Percentiles rank a stretch among this genome's conserved stretches.
Evolutionary conservation across 2,329 filamentous ascomycete genomes (phyloP).

Genomic region (Exserohilum rostratum): DNA sequence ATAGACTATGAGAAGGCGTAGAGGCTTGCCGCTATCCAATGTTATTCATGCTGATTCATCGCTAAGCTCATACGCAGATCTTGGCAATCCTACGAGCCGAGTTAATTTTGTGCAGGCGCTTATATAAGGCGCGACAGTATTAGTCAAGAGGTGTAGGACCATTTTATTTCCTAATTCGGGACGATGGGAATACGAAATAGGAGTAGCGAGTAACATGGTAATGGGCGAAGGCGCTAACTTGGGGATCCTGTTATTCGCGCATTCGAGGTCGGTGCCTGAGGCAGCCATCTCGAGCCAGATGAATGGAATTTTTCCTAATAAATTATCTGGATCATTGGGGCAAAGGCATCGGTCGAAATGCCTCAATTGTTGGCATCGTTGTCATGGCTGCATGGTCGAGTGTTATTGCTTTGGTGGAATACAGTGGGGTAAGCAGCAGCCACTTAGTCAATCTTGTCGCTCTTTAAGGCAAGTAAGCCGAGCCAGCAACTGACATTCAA

Average conservation of each 20-base stretch:
- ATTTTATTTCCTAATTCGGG: background rate
- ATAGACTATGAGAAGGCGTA: background rate
- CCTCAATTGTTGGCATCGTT: background rate
- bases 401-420: background rate
- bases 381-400: background rate
- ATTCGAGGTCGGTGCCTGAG: too few relatives aligned
- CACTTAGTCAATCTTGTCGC: background rate
- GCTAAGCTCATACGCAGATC: background rate
- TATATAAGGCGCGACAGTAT: background rate
- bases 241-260: too few relatives aligned
- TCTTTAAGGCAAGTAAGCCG: background rate
- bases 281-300: too few relatives aligned
- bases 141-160: background rate
- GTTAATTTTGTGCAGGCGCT: background rate
- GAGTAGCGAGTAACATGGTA: too few relatives aligned
- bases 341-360: too few relatives aligned
- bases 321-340: too few relatives aligned
- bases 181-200: too few relatives aligned
- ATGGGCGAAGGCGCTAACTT: too few relatives aligned
- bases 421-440: background rate
- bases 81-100: background rate
- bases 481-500: background rate
- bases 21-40: background rate
- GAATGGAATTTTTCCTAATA: too few relatives aligned
- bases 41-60: background rate